Conservation (phyloP, 805 yeast genomes). For the Lachancea nothofagi region DNA sequence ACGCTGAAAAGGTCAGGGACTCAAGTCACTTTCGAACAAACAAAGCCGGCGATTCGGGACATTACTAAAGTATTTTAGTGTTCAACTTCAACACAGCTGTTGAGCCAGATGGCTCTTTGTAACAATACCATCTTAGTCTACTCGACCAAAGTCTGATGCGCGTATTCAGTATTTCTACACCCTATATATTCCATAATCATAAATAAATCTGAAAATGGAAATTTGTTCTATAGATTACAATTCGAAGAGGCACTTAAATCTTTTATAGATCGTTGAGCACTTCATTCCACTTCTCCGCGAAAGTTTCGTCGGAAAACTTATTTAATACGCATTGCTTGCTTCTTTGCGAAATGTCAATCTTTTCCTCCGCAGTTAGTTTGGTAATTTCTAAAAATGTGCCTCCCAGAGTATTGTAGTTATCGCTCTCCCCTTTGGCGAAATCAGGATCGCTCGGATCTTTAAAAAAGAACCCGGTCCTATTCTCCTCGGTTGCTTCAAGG, state of each 20-base stretch:
- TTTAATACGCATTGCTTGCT: slow-evolving; percentile 42
- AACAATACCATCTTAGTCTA: slow-evolving; percentile 1
- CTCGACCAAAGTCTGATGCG: too few relatives aligned
- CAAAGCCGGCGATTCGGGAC: background rate
- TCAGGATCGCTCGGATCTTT: slow-evolving; percentile 70
- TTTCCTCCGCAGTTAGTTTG: slow-evolving; percentile 35
- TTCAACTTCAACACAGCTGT: background rate
- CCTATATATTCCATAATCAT: background rate
- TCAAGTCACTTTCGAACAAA: background rate
- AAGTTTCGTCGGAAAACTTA: slow-evolving; percentile 58
- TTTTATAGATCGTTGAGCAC: slow-evolving; percentile 17
- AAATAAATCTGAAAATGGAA: background rate
- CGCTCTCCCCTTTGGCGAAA: slow-evolving; percentile 27
- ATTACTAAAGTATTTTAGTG: background rate
- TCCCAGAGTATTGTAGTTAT: slow-evolving; percentile 43
- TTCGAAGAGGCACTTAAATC: background rate
- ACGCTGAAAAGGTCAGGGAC: slow-evolving; percentile 4
- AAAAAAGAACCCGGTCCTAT: slow-evolving; percentile 76
- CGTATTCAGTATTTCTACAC: background rate
- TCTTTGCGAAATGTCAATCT: slow-evolving; percentile 39
- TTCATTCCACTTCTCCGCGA: slow-evolving; percentile 50
- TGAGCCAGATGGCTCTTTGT: background rate
- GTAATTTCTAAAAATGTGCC: slow-evolving; percentile 44
- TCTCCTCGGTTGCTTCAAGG: slow-evolving; percentile 31
- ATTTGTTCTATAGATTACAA: background rate